phyloP scores from a whole-genome alignment of 805 yeast genomes.

The Teunomyces tritomae region DNA sequence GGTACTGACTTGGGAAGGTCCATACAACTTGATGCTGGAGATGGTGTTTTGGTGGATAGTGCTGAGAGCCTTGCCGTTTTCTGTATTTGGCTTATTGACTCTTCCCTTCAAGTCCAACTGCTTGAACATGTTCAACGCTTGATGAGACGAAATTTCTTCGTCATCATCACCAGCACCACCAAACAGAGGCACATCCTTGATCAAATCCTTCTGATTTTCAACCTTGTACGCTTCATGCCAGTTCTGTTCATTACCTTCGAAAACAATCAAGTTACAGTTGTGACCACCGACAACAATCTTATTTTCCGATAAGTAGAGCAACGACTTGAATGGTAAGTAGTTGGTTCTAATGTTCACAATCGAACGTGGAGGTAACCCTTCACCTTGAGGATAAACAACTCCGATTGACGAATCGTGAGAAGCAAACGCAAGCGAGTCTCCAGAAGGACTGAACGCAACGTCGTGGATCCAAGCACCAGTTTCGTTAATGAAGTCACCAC shows the following conservation, averaged over 20 bases:
- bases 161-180: constrained; percentile 39
- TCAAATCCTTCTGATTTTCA: constrained; percentile 48
- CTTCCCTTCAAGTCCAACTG: constrained; percentile 95
- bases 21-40: constrained; percentile 55
- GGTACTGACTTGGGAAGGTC: constrained; percentile 49
- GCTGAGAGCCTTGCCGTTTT: constrained; percentile 43
- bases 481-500: constrained; percentile 70
- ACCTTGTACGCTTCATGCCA: constrained; percentile 61
- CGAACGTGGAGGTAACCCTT: constrained; percentile 58
- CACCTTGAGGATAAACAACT: constrained; percentile 75
- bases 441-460: constrained; percentile 78
- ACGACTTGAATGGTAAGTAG: constrained; percentile 75
- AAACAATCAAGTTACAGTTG: constrained; percentile 86
- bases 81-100: constrained; percentile 39
- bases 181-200: constrained; percentile 44
- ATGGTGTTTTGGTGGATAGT: constrained; percentile 93
- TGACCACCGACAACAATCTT: constrained; percentile 86
- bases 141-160: constrained; percentile 62
- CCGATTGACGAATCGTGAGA: constrained; percentile 85
- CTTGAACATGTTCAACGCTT: constrained; percentile 89
- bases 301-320: constrained; percentile 65
- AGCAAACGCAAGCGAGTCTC: constrained; percentile 74
- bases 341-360: constrained; percentile 59
- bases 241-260: constrained; percentile 61
- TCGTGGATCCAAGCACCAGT: constrained; percentile 92